Base-by-base conservation (phyloP, 75 land plant genomes). In the Pinus taeda region DNA sequence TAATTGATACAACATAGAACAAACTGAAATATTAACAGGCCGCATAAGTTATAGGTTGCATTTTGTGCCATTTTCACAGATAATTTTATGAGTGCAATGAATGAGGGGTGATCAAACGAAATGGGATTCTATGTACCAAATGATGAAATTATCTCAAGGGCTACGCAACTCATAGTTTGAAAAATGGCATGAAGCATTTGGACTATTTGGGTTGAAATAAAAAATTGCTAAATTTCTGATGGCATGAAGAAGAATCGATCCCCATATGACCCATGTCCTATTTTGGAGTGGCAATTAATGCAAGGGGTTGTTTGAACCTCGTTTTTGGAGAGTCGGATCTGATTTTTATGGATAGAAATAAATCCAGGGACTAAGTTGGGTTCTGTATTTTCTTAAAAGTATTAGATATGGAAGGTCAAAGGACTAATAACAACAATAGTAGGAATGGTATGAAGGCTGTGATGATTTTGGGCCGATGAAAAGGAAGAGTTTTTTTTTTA, bases 401-500 rank as follows among this genome's bases (percentile, higher is more conserved):
- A 12, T 30, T 15, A 53, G 26, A 37, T 7, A 75, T 75, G 67
- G 67, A 60, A 22, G 24, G 21, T 11, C 49, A 36, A 12, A 26
- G 6, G 37, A 72, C 53, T 37, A 3, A 12, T 56, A 45, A 53
- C 2, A 58, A 24, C 17, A 67, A 49, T 18, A 55, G 63, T 64
- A 69, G 71, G 55, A 77, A 64, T 26, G 71, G 78, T 55, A 75
- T 30, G 76, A 75, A 75, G 64, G 57, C 22, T 57, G 17, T 69
- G 60, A 70, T 4, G 76, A 79, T 18, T 57, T 4, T 3, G 86
- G 49, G 12, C 56, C 71, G 63, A 1, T 8, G 59, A 5, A 15
- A 78, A 14, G 8, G 55, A 69, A 49, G 63, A 5, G 57, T 26
- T 26, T 26, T 26, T 26, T 85, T 79, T 87, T 89, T 59, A 57